A percentile compares a stretch with the other conserved stretches of the same genome.
Evolutionary conservation across 2,329 filamentous ascomycete genomes (phyloP).

Genomic region (Ophiocordyceps robertsii): DNA sequence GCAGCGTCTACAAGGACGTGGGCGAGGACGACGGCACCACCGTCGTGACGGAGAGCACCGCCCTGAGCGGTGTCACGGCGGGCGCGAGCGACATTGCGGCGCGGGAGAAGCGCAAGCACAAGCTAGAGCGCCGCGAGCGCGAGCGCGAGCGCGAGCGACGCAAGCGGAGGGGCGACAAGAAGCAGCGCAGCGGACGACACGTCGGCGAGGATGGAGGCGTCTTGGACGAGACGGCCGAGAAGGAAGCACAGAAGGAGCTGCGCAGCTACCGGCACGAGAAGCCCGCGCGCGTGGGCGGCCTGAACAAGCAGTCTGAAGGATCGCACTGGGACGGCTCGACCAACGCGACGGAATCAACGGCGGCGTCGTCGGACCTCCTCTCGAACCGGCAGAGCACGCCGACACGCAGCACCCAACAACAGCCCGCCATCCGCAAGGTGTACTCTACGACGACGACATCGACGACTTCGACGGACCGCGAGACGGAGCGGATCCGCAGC

Average conservation of each 20-base stretch:
- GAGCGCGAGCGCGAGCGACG: conserved; percentile 15
- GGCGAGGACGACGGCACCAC: conserved; percentile 35
- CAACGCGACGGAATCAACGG: conserved; percentile 51
- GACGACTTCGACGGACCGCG: conserved; percentile 37
- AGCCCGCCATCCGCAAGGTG: conserved; percentile 39
- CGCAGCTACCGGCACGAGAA: conserved; percentile 78
- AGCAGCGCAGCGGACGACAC: conserved; percentile 20
- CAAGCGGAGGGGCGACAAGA: conserved; percentile 11
- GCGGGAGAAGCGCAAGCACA: conserved; percentile 42
- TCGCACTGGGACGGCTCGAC: conserved; percentile 64
- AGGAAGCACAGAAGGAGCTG: conserved; percentile 53
- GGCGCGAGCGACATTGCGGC: conserved; percentile 42
- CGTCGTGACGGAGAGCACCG: conserved; percentile 29
- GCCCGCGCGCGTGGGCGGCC: conserved; percentile 71
- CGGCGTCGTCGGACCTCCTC: conserved; percentile 42
- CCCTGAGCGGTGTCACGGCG: conserved; percentile 41
- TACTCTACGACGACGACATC: conserved; percentile 46
- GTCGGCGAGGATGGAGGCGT: conserved; percentile 41
- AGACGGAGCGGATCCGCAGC: conserved; percentile 39
- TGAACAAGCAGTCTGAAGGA: conserved; percentile 73
- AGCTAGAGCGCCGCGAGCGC: conserved; percentile 32
- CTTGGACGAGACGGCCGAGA: conserved; percentile 52
- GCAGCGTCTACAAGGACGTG: conserved; percentile 68
- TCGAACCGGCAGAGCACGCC: conserved; percentile 43
- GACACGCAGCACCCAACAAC: conserved; percentile 29